phyloP scores from a whole-genome alignment of 2,329 filamentous ascomycete species.

The Geosmithia flava region DNA sequence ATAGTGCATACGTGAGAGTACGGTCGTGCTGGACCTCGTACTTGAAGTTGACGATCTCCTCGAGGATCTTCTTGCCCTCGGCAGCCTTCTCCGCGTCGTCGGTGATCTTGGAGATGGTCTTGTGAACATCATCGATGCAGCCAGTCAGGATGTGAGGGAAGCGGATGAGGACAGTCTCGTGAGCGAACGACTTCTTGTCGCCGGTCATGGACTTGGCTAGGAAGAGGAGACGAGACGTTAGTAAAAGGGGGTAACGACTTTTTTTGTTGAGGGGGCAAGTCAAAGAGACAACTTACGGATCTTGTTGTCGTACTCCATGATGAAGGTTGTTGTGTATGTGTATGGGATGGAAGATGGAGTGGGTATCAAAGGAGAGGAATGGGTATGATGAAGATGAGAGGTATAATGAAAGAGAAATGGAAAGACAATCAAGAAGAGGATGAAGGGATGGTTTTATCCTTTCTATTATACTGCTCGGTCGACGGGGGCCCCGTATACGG shows the following conservation, averaged over 20 bases:
- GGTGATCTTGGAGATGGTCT: conserved; percentile 43
- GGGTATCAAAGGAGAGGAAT: not conserved
- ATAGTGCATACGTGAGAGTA: conserved; percentile 49
- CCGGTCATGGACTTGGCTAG: conserved; percentile 55
- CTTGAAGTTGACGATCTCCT: conserved; percentile 70
- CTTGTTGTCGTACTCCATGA: conserved; percentile 65
- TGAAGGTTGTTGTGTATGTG: not conserved
- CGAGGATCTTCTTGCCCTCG: conserved; percentile 80
- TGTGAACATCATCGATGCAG: conserved; percentile 94
- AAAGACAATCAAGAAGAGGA: not conserved
- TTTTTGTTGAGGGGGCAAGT: not conserved
- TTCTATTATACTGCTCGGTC: not conserved
- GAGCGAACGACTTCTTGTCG: conserved; percentile 79
- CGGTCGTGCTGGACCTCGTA: conserved; percentile 92
- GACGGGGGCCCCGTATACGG: not conserved
- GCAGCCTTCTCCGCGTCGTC: conserved; percentile 51
- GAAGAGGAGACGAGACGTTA: not conserved
- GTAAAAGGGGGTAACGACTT: not conserved
- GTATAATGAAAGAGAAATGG: not conserved
- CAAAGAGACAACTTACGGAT: conserved; percentile 43
- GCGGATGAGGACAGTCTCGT: conserved; percentile 68
- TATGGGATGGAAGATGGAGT: not conserved
- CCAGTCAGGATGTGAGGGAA: conserved; percentile 92
- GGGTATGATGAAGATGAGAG: conserved; percentile 1
- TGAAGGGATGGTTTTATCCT: not conserved